Evolutionary conservation across 2,329 filamentous ascomycete species (phyloP).

Genomic region (Hypoxylon sp.): DNA sequence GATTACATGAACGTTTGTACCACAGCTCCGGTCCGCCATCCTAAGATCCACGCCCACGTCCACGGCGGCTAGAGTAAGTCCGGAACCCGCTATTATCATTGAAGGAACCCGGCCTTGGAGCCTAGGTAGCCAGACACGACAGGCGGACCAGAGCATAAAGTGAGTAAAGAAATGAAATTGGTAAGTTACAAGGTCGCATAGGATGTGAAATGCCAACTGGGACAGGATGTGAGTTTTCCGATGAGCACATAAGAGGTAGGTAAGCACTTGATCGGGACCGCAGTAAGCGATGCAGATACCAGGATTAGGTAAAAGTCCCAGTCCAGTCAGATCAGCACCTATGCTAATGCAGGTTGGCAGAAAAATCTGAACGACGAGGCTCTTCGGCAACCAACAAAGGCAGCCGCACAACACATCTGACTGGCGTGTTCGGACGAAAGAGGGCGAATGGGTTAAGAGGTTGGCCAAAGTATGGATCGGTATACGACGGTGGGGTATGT

Average conservation of each 20-base stretch:
- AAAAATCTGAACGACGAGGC: conserved; percentile 36
- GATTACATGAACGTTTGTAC: conserved; percentile 31
- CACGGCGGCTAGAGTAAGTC: conserved; percentile 28
- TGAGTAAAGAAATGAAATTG: conserved; percentile 2
- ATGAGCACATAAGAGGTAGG: conserved; percentile 21
- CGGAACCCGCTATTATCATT: conserved; percentile 10
- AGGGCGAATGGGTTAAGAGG: conserved; percentile 21
- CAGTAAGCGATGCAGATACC: conserved; percentile 36
- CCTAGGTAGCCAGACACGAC: background rate
- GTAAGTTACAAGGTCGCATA: conserved; percentile 24
- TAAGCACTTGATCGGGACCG: conserved; percentile 29
- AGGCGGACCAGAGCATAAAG: background rate
- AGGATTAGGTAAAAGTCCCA: conserved; percentile 24
- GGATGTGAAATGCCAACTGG: conserved; percentile 13
- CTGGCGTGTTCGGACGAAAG: conserved; percentile 21
- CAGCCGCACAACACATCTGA: conserved; percentile 29
- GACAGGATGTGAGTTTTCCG: conserved; percentile 12
- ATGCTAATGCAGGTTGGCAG: conserved; percentile 19
- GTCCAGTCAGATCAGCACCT: conserved; percentile 8
- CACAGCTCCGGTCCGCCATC: conserved; percentile 40
- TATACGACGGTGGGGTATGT: conserved; percentile 43
- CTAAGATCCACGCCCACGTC: conserved; percentile 27
- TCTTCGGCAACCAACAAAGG: conserved; percentile 39
- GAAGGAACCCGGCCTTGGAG: conserved; percentile 8
- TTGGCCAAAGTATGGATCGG: conserved; percentile 27